Evolutionary conservation across 2,329 filamentous ascomycete genomes (phyloP).

Genomic region (Arthrobotrys megalospora): DNA sequence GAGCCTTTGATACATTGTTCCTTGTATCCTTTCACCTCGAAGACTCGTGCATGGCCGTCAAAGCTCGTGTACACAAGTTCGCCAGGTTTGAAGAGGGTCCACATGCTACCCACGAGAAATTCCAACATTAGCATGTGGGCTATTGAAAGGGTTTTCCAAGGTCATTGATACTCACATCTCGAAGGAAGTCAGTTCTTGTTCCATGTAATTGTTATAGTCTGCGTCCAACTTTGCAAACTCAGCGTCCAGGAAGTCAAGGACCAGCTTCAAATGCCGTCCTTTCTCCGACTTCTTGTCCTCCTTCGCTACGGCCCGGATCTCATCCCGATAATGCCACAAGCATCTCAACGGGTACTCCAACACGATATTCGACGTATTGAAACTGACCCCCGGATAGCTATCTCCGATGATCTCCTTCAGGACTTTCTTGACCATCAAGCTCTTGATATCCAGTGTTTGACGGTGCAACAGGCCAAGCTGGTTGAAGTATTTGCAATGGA

Average conservation of each 20-base stretch:
- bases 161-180: conserved; percentile 65
- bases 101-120: conserved; percentile 66
- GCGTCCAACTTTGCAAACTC: conserved; percentile 61
- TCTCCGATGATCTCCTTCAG: conserved; percentile 62
- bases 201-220: conserved; percentile 63
- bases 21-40: conserved; percentile 64
- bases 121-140: conserved; percentile 61
- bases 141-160: conserved; percentile 6
- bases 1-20: conserved; percentile 66
- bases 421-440: conserved; percentile 62
- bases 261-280: conserved; percentile 61
- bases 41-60: conserved; percentile 67
- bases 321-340: conserved; percentile 62
- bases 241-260: conserved; percentile 62
- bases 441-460: conserved; percentile 62
- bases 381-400: conserved; percentile 62
- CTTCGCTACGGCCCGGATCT: conserved; percentile 49
- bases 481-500: conserved; percentile 60
- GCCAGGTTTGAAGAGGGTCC: conserved; percentile 73
- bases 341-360: conserved; percentile 60
- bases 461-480: conserved; percentile 42
- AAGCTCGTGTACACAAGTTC: conserved; percentile 68
- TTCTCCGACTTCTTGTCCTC: conserved; percentile 58
- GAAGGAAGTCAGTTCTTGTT: conserved; percentile 64
- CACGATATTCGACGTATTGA: conserved; percentile 60